Evolutionary conservation across 208 protist genomes (phyloP).

Genomic region (Acanthamoeba quina): DNA sequence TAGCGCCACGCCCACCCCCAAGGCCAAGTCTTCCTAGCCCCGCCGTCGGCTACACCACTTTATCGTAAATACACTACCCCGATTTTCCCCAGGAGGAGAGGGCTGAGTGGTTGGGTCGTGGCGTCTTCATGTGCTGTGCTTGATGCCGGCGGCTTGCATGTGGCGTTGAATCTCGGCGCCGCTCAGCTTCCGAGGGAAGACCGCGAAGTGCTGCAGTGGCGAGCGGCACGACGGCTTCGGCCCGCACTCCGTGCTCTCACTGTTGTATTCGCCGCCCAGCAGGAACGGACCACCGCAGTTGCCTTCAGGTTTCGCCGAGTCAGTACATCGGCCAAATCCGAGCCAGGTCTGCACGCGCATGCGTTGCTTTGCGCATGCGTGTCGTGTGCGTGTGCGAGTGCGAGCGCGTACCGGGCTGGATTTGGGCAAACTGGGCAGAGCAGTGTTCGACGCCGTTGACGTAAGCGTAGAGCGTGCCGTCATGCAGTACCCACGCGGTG

Average conservation of each 20-base stretch:
- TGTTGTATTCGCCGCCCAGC: background rate
- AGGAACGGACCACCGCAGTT: constrained; percentile 9
- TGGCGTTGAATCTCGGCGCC: background rate
- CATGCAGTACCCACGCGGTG: background rate
- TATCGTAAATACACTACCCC: background rate
- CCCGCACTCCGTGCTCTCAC: background rate
- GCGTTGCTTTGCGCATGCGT: too few species aligned
- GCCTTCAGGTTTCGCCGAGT: background rate
- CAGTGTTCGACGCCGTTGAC: constrained; percentile 5
- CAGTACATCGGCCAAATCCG: background rate
- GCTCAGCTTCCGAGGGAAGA: background rate
- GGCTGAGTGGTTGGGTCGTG: background rate
- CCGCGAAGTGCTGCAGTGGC: constrained; percentile 14
- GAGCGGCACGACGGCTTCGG: background rate
- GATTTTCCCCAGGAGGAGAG: background rate
- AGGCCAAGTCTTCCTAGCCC: background rate
- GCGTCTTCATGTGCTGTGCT: background rate
- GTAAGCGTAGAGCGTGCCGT: background rate
- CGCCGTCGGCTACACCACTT: background rate
- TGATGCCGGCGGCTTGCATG: constrained; percentile 1
- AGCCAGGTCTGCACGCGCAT: too few species aligned
- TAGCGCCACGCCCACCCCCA: constrained; percentile 7
- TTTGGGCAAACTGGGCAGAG: constrained; percentile 1
- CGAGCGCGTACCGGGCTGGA: background rate
- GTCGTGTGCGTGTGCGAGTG: background rate